Base-by-base conservation (phyloP, 805 yeast genomes). In the Hanseniaspora singularis region DNA sequence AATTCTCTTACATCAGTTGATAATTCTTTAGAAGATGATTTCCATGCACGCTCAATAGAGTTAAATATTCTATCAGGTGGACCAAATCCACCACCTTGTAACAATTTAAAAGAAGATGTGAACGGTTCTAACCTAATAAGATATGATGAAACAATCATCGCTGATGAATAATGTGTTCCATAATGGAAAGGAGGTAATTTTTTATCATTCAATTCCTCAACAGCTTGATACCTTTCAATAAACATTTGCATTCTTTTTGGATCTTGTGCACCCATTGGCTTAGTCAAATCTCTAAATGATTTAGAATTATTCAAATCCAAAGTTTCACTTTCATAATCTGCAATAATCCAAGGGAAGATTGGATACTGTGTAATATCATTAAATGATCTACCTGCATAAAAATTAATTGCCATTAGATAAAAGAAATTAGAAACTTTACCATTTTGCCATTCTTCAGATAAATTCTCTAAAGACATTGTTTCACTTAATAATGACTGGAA, bases 221-320 rank as follows among this genome's bases (percentile, higher is more conserved):
- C 63, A 0, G 94, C 87, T 18, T 79, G 79, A 54, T 70, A 87
- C 45, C 95, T 63, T 48, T 84, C 92, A 40, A 66, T 64, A 55
- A 85, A 86, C 55, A 76, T 76, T 0, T 57, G 52, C 2, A 78
- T 83, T 49, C 95, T 67, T 2, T 67, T 68, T 2, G 60, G 58
- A 2, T 76, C 66, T 58, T 86, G 96, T 0, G 88, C 94, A 1
- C 96, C 96, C 95, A 86, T 87, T 1, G 95, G 95, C 55, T 82
- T 84, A 0, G 84, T 71, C 20, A 86, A 64, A 57, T 86, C 94
- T 53, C 96, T 66, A 57, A 71, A 86, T 0, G 79, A 64, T 8
- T 67, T 64, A 0, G 83, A 79, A 54, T 84, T 66, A 3, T 63
- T 57, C 36, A 87, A 64, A 58, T 86, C 87, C n/a, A 86, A 63